Base-by-base conservation (phyloP, 2,329 filamentous ascomycete species). In the Graphium sp. region DNA sequence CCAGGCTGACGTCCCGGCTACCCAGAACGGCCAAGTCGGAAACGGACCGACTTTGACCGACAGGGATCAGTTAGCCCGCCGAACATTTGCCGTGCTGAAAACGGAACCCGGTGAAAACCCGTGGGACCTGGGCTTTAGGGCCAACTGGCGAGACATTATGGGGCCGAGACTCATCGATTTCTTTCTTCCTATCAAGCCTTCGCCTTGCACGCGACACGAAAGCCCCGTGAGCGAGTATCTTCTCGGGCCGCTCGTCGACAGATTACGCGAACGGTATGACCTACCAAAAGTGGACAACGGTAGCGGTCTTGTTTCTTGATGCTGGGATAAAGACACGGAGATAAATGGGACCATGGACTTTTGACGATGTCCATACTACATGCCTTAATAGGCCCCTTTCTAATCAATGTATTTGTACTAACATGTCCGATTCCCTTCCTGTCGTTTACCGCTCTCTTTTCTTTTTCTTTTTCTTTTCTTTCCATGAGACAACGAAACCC, bases 141-240 rank as follows among this genome's bases (percentile, higher is more conserved):
- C 59, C 17, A 95, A 95, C 43, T 75, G 84, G 53, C 68, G 71
- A 37, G 66, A 75, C 10, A 69, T 94, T 15, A 83, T 98, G 74
- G 87, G 87, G 0, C 53, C 64, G 26, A 66, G 54, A 13, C 37
- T 73, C 3, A 35, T 75, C 10, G 79, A 93, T 34, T 95, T 85
- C 85, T 44, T 93, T 9, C 52, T 93, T 2, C 87, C 87, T 0
- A 47, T 92, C 19, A 69, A 60, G 32, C 62, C 67, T 34, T 83
- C 79, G 5, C 87, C 87, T 0, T 87, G 79, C 47, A 64, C 64
- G 28, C 64, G 67, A 30, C 78, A 85, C 40, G 70, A 71, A 26
- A 64, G 60, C 38, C 58, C 60, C 33, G 61, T 66, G 35, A 74
- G 78, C 41, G 69, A 80, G 32, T 91, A 78, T 44, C 60, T 64